Evolutionary conservation across 2,329 filamentous ascomycete genomes (phyloP).

Genomic region (Aspergillus sp.): DNA sequence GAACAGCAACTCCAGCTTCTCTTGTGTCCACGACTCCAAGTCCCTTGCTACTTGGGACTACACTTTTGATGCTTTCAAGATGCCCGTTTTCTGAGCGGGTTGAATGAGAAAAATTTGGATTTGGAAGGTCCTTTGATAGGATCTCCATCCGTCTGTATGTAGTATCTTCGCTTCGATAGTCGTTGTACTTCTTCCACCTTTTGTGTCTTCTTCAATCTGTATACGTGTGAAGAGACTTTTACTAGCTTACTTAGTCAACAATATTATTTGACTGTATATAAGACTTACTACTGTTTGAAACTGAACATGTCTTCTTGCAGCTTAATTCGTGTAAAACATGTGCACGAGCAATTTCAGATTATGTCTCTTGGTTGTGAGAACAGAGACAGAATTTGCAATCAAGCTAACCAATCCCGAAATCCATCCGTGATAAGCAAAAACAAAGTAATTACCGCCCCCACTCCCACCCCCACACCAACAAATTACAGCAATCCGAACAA

Average conservation of each 20-base stretch:
- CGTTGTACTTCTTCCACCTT: neutral
- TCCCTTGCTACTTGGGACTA: conserved; percentile 22
- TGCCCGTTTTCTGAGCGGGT: conserved; percentile 18
- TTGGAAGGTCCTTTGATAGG: neutral
- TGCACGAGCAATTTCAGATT: no score
- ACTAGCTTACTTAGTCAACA: neutral
- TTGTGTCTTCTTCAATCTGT: neutral
- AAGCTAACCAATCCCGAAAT: no score
- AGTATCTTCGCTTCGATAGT: neutral
- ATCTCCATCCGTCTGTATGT: neutral
- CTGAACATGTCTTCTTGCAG: no score
- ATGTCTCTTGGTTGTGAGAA: no score
- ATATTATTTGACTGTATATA: neutral
- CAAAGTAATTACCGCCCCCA: no score
- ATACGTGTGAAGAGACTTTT: neutral
- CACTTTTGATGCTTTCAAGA: conserved; percentile 18
- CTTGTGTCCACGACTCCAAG: conserved; percentile 21
- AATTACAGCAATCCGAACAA: no score
- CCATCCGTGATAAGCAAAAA: no score
- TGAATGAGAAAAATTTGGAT: neutral
- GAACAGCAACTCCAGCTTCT: conserved; percentile 16
- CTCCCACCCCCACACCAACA: no score
- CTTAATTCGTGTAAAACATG: no score
- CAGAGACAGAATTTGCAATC: no score
- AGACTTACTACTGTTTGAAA: no score